phyloP scores from a whole-genome alignment of 441 rosid species.

The Gossypium gossypioides region DNA sequence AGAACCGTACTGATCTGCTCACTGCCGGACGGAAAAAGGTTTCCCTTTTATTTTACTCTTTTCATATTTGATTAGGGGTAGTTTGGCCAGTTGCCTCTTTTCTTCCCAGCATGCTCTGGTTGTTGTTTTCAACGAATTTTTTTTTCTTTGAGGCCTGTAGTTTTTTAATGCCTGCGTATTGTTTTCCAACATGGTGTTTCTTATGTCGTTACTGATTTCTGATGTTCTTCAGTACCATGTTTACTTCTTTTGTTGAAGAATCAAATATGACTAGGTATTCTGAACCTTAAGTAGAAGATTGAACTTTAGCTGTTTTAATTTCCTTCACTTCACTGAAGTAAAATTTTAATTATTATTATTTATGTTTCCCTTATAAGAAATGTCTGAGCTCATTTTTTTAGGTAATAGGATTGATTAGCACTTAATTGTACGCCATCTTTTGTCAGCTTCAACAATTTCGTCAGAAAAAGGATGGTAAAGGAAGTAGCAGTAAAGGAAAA shows the following conservation, averaged over 20 bases:
- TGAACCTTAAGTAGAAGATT: neutral
- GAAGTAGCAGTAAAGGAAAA: constrained; percentile 66
- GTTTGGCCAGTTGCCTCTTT: neutral
- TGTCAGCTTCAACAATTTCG: constrained; percentile 94
- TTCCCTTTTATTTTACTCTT: neutral
- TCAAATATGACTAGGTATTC: neutral
- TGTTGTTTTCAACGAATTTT: neutral
- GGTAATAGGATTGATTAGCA: neutral
- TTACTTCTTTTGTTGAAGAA: neutral
- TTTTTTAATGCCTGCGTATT: no score
- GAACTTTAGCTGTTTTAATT: neutral
- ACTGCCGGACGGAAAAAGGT: constrained; percentile 97
- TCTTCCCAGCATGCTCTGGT: neutral
- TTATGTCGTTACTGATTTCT: no score
- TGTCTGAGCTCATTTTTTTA: neutral
- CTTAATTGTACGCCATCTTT: constrained; percentile 5
- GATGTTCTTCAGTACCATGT: neutral
- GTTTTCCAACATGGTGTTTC: no score
- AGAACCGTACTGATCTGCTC: constrained; percentile 78
- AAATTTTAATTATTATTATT: neutral
- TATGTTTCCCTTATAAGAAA: neutral
- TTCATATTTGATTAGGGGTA: neutral
- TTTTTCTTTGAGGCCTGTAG: neutral
- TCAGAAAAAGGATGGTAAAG: constrained; percentile 79
- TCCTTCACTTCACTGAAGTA: neutral